Conservation (phyloP, 176 grass and related monocot genomes). For the Aegilops longissima region DNA sequence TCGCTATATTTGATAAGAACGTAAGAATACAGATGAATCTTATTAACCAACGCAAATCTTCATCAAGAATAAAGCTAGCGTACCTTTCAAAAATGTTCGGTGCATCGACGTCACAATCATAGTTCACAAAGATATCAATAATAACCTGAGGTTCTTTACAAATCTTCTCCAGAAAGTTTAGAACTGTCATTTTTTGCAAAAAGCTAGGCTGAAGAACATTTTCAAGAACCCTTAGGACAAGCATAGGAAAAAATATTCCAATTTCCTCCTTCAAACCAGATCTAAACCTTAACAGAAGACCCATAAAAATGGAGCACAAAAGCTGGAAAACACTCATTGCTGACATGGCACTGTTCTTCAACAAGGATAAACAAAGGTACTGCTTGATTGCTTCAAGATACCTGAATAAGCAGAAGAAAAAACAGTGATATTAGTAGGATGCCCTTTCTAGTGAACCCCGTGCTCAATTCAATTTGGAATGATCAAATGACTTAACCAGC, state of each 20-base stretch:
- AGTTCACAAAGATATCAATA: slow-evolving; percentile 98
- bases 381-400: slow-evolving; percentile 96
- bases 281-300: slow-evolving; percentile 82
- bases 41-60: not conserved
- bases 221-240: slow-evolving; percentile 90
- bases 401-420: slow-evolving; percentile 48
- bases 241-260: slow-evolving; percentile 99
- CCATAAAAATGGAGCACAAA: slow-evolving; percentile 89
- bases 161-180: slow-evolving; percentile 86
- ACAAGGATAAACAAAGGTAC: slow-evolving; percentile 90
- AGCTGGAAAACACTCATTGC: slow-evolving; percentile 94
- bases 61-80: not conserved
- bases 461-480: slow-evolving; percentile 6
- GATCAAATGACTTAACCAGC: slow-evolving; percentile 18
- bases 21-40: not conserved
- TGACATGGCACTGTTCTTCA: slow-evolving; percentile 97
- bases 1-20: slow-evolving; percentile 5
- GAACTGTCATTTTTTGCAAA: slow-evolving; percentile 95
- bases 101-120: slow-evolving; percentile 97
- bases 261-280: slow-evolving; percentile 94
- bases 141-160: slow-evolving; percentile 84
- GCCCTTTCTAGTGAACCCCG: not conserved
- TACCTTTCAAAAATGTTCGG: slow-evolving; percentile 99
- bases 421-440: slow-evolving; percentile 4
- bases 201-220: slow-evolving; percentile 96